Evolutionary conservation across 2,329 filamentous ascomycete species (phyloP), one percentile per base, ranked within the genome.

Genomic region (Stylonectria norvegica): DNA sequence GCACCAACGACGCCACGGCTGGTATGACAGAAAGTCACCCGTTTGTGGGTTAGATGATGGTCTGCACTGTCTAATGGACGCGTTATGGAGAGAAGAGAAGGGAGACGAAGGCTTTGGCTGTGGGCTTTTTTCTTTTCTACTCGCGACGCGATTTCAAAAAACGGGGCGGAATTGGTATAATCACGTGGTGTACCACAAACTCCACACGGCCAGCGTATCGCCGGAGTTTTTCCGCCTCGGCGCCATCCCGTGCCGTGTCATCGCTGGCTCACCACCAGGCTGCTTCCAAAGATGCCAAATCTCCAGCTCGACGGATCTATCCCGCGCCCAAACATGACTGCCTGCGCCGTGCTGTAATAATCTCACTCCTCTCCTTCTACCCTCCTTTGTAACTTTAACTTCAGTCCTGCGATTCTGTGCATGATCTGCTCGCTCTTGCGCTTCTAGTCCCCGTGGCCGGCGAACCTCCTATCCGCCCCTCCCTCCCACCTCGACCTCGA

Each of bases 11-110:
- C 69, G 59, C 69, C 70, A 73, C 73, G 64, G 68, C 67, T 70
- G 62, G 51, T 59, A 14, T 70, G 70, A 74, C 85, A 89, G 80
- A 86, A 90, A 76, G 85, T 70, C 74, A 71, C 66, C 68, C 72
- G 65, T 66, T 72, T 65, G 71, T 72, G 72, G 68, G 65, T 65
- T 71, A 67, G 66, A 71, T 76, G 75, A 81, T 83, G 83, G 75
- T 75, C 78, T 85, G 86, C 80, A 90, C 86, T 91, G 86, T 91
- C 87, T 90, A 72, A 73, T 77, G 82, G 83, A 76, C 78, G 85
- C 84, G 83, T 85, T 79, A 71, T 56, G 65, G 64, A 67, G 43
- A 65, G 68, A 66, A 65, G 62, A 67, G 63, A 57, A 54, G 39
- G 45, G 38, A 45, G 17, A 17, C 19, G 7, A 2, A 2, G 15